These are phyloP conservation scores for Geotrichum reessii DNA, from an alignment of 1,139 yeast species.

Conservation along the genomic window DNA sequence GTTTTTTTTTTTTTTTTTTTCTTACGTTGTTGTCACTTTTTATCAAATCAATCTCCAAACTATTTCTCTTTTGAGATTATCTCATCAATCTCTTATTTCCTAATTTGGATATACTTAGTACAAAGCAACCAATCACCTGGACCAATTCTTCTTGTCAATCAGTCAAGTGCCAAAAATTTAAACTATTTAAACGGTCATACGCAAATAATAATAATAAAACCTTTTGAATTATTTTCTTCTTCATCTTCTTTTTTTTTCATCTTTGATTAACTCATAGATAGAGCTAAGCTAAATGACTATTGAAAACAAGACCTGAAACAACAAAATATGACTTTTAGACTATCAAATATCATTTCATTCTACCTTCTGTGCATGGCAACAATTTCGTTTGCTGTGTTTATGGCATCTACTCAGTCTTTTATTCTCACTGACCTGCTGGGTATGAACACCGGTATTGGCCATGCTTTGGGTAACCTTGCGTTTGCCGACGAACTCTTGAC, in stretches of 20 bases:
- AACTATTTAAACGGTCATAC: neutral
- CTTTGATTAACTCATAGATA: neutral
- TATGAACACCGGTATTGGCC: constrained; percentile 43
- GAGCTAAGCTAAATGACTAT: too few species aligned
- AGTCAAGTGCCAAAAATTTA: too few species aligned
- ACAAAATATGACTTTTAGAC: constrained; percentile 10
- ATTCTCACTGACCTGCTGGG: constrained; percentile 54
- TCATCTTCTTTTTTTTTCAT: neutral
- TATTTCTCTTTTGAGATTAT: neutral
- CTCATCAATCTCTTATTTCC: neutral
- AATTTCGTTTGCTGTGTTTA: constrained; percentile 59
- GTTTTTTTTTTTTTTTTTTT: too few species aligned
- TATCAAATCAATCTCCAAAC: neutral
- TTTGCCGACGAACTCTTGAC: constrained; percentile 57
- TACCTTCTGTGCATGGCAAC: constrained; percentile 44
- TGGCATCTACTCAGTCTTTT: constrained; percentile 64
- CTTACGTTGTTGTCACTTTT: neutral
- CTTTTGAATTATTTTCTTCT: too few species aligned
- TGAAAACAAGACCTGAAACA: neutral
- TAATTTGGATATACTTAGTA: neutral
- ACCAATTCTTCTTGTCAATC: neutral
- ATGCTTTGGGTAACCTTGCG: constrained; percentile 55
- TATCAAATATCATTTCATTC: constrained; percentile 27
- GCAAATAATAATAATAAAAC: too few species aligned
- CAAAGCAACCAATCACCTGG: neutral